Base-by-base conservation (phyloP, 768 basidiomycete genomes). In the Mycena latifolia region DNA sequence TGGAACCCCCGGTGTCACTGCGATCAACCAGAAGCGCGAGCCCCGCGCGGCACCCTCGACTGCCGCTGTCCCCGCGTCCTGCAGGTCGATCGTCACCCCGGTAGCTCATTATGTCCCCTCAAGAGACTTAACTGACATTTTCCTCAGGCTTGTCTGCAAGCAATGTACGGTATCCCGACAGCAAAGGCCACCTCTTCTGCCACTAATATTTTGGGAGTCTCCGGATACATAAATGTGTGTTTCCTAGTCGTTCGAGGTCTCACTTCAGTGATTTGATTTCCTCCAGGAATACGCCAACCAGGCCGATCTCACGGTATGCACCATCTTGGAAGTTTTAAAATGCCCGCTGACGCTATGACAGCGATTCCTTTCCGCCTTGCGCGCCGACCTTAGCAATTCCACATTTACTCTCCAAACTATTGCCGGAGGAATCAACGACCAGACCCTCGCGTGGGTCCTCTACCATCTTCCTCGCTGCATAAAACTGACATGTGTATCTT, bases 211-310 rank as follows among this genome's bases (percentile, higher is more conserved):
- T 56, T 81, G 12, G 80, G 72, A 1, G 61, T 81, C 12, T 70
- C 77, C 0, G 74, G 62, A 17, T 81, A 75, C 63, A 41, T 73
- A n/a, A n/a, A n/a, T n/a, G n/a, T n/a, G n/a, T n/a, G n/a, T n/a
- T n/a, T n/a, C n/a, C n/a, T n/a, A n/a, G n/a, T n/a, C n/a, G n/a
- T n/a, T n/a, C n/a, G n/a, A n/a, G n/a, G n/a, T n/a, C n/a, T n/a
- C n/a, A n/a, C n/a, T 31, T 27, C 17, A 20, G 17, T 29, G 14
- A 37, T 17, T 18, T 8, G 28, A 8, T 11, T 33, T 33, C 9
- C 20, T n/a, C 28, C 47, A 65, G 63, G 43, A 65, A 69, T 77
- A 73, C 33, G 74, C 71, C 18, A 81, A 82, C 56, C 61, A 46
- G 75, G 81, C 69, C 61, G 64, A 65, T 61, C 59, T 61, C 3